A percentile compares a stretch with the other conserved stretches of the same genome.
Conservation (phyloP, 768 basidiomycete genomes). For the Tricholoma sp. region DNA sequence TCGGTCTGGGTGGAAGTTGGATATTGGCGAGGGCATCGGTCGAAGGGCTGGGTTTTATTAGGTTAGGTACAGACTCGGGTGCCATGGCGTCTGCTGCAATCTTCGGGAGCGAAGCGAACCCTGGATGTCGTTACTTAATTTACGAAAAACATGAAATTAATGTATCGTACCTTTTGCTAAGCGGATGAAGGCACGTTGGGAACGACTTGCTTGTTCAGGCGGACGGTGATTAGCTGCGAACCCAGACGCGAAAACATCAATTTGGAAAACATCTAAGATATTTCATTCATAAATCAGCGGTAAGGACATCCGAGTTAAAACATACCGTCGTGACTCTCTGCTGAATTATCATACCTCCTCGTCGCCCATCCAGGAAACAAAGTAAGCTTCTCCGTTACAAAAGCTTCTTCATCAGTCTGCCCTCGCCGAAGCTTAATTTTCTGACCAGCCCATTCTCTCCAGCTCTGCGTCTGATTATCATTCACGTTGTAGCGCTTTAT, state of each 20-base stretch:
- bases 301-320: conserved; percentile 8
- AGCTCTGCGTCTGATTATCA: conserved; percentile 32
- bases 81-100: conserved; percentile 31
- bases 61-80: conserved; percentile 17
- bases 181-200: conserved; percentile 70
- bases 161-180: conserved; percentile 61
- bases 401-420: conserved; percentile 7
- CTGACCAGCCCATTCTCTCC: conserved; percentile 62
- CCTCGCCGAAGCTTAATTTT: conserved; percentile 36
- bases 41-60: conserved; percentile 26
- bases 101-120: conserved; percentile 71
- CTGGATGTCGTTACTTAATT: conserved; percentile 33
- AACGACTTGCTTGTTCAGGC: conserved; percentile 58
- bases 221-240: conserved; percentile 60
- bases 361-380: conserved; percentile 84
- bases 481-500: conserved; percentile 24
- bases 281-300: background rate
- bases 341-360: conserved; percentile 35
- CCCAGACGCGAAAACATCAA: conserved; percentile 74
- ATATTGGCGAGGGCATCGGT: conserved; percentile 45
- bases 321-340: conserved; percentile 3
- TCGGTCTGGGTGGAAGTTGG: conserved; percentile 50
- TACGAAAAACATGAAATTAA: background rate
- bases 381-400: conserved; percentile 38
- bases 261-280: conserved; percentile 50